Percentiles rank a stretch among this genome's conserved stretches.
These are phyloP conservation scores for Penicillium sp. DNA, from an alignment of 2,329 filamentous ascomycete genomes.

Conservation along the genomic window DNA sequence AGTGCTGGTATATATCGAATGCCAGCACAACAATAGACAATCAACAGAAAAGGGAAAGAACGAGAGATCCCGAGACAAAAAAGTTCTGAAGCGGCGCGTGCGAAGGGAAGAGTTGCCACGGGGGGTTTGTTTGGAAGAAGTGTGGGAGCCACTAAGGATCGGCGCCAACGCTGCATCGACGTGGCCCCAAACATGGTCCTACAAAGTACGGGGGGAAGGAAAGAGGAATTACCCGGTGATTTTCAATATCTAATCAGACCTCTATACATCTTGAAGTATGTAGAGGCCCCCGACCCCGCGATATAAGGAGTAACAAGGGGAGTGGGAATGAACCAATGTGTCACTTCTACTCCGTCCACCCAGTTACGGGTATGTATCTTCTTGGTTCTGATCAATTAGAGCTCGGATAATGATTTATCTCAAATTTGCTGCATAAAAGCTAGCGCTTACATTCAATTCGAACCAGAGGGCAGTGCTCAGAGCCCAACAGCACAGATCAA, in stretches of 20 bases:
- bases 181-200: conserved; percentile 13
- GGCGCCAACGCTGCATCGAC: conserved; percentile 23
- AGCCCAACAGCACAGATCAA: background rate
- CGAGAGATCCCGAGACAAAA: conserved; percentile 4
- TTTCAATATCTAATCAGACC: too few species aligned
- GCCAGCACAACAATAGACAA: conserved; percentile 3
- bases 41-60: background rate
- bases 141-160: conserved; percentile 28
- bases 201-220: too few species aligned
- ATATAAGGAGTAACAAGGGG: background rate
- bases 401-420: background rate
- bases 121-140: conserved; percentile 25
- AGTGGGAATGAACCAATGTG: background rate
- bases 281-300: background rate
- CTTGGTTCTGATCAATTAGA: background rate
- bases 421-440: background rate
- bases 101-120: conserved; percentile 14
- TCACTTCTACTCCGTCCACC: background rate
- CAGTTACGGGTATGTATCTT: background rate
- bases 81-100: conserved; percentile 9
- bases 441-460: background rate
- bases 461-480: background rate
- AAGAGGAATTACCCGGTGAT: too few species aligned
- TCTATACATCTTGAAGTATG: too few species aligned
- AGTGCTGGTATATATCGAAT: conserved; percentile 27